These are phyloP conservation scores for Cryptosporidium meleagridis DNA, from an alignment of 169 alveolate species.

Conservation along the genomic window DNA sequence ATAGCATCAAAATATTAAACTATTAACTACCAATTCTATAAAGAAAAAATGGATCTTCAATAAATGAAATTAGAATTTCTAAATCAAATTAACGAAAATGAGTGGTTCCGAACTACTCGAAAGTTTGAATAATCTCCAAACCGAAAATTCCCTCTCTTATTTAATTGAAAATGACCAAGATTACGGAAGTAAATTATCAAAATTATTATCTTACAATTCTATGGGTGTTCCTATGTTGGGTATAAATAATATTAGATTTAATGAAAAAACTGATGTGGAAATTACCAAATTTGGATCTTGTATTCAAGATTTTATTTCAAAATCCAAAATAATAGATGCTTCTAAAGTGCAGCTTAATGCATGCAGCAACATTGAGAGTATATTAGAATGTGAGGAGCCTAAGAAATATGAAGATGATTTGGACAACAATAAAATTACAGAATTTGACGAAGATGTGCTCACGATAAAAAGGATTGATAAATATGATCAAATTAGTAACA, in stretches of 20 bases:
- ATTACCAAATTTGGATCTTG: not conserved
- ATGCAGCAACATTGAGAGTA: not conserved
- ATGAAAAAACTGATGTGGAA: not conserved
- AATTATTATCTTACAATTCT: conserved; percentile 26
- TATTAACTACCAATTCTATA: too few species aligned
- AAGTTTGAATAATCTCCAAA: not conserved
- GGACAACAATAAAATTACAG: not conserved
- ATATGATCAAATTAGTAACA: not conserved
- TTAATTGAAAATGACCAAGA: conserved; percentile 49
- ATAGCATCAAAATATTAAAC: too few species aligned
- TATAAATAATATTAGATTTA: conserved; percentile 17
- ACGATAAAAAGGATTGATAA: too few species aligned
- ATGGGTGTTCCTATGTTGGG: conserved; percentile 32
- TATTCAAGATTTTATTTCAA: conserved; percentile 3
- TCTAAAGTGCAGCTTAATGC: not conserved
- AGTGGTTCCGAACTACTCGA: not conserved
- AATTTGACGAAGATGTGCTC: not conserved
- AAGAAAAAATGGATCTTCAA: not conserved
- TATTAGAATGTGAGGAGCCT: not conserved
- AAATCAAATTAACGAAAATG: not conserved
- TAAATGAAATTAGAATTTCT: not conserved
- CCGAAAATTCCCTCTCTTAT: conserved; percentile 11
- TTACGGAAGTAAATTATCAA: conserved; percentile 55
- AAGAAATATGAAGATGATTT: not conserved
- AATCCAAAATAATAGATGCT: conserved; percentile 9